Base-by-base conservation (phyloP, 208 protist genomes). In the Strigomonas oncopelti region DNA sequence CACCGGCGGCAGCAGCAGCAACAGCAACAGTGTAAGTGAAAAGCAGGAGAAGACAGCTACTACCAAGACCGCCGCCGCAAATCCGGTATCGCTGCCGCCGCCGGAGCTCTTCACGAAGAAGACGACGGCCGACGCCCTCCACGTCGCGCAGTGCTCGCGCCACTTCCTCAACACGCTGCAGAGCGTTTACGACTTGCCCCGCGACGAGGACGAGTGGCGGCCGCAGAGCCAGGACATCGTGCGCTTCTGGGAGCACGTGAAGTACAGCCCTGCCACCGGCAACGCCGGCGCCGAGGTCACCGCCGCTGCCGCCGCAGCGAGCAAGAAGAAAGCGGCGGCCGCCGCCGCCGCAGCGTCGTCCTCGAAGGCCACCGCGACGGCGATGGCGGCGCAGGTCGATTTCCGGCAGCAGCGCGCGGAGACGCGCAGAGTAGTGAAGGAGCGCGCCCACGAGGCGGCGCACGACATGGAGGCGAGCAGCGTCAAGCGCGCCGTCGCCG, bases 391-490 rank as follows among this genome's bases (percentile, higher is more conserved):
- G 7, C 7, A 3, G 34, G 34, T 38, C 7, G 42, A 48, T 1
- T 14, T 3, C 13, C 42, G 16, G 16, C 42, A 75, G 65, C 62
- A 81, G 45, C 68, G 78, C 53, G 71, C 61, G 16, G 55, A 51
- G 18, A 25, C 59, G 9, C 42, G 42, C 18, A 9, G 18, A 20
- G 25, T 9, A 0, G 46, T 28, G n/a, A 5, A 0, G 13, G 27
- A 5, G 18, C 24, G 13, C 11, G 18, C 20, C 0, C 5, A 14
- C 5, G 27, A 54, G 28, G 51, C 18, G 18, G 42, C 14, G 27
- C 18, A 18, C 18, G 29, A 27, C 46, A 32, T 56, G 61, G 25
- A 38, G 25, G 16, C 20, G 5, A 48, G 18, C 42, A 48, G 42
- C 16, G 16, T 48, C 42, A 48, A 9, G 42, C 52, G 46, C 14